Base-by-base conservation (phyloP, 1,139 yeast genomes). In the Pneumocystis sp. region DNA sequence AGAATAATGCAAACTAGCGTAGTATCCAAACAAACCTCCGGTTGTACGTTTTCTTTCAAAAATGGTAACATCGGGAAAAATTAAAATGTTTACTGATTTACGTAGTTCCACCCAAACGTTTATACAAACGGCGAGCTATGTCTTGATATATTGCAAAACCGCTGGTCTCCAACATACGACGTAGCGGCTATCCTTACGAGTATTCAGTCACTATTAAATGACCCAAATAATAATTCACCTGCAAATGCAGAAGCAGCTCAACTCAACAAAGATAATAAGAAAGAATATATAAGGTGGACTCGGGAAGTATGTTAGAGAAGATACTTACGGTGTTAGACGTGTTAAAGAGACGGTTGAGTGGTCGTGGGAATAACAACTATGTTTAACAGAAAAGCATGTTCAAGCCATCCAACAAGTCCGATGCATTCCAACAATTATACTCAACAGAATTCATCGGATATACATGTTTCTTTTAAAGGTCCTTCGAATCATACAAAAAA, bases 81-180 rank as follows among this genome's bases (percentile, higher is more conserved):
- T 31, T 31, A 31, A 31, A 31, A 5, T 31, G 4, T 31, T 31
- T 31, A 5, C 4, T 17, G 15, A 12, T 12, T 17, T 19, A n/a
- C 31, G 4, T 59, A 66, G 44, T 93, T 95, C 76, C 99, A 93
- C 74, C 99, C 98, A 7, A 93, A 93, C 74, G 97, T 93, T 7
- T 93, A 93, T 74, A 96, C 96, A 31, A 83, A 86, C 62, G 98
- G 99, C 44, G 98, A 93, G 73, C 83, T 93, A 69, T 93, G 99
- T 78, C 82, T 93, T 70, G 99, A 95, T 77, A 93, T 93, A 70
- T 80, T 93, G 70, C 98, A 93, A 74, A 95, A 93, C 77, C 81
- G 97, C 73, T 93, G 99, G 99, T 87, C 96, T 31, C 99, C 99
- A 19, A 95, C 98, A 0, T 95, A 93, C 74, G 98, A 95, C 73